Base-by-base conservation (phyloP, 2,329 filamentous ascomycete genomes). In the Blastomyces percursus region DNA sequence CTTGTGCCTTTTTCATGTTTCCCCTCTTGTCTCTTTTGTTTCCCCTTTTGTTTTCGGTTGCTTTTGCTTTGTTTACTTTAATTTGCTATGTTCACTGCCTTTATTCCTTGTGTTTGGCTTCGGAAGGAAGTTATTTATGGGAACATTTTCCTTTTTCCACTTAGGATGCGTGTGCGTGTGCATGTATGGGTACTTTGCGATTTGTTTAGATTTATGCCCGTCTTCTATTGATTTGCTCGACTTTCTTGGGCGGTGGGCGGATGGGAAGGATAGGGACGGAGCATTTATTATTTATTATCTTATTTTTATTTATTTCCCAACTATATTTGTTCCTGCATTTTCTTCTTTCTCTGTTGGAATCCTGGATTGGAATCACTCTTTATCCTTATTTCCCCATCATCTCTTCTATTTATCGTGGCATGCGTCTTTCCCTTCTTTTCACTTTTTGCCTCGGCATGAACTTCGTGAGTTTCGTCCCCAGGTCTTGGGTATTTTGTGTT, bases 1-100 rank as follows among this genome's bases (percentile, higher is more conserved):
- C 72, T 56, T 75, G 32, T 35, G 32, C 7, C 78, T 55, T 3
- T 35, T 51, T 51, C 30, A 1, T 30, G 30, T 32, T 32, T 35
- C 9, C 9, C 32, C 32, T 1, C 9, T 30, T 30, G 27, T 30
- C 27, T 1, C 32, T 35, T 11, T 1, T 35, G 1, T 9, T 35
- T 35, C 16, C 1, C 27, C 27, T 0, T 30, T 14, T 51, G n/a
- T n/a, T 30, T 30, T 16, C 32, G 24, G 24, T 50, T 50, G 14
- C 30, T 30, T 30, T 51, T 51, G 3, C 9, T 51, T 51, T 51
- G 27, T 19, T 21, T 5, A 3, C 5, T 32, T 16, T 35, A 9
- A 35, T 35, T 35, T 35, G 46, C 14, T 50, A 12, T 16, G 40
- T 16, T 42, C 2, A 2, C 12, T 44, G n/a, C 19, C n/a, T 54